phyloP scores from a whole-genome alignment of 208 protist genomes.

The Leishmania guyanensis region DNA sequence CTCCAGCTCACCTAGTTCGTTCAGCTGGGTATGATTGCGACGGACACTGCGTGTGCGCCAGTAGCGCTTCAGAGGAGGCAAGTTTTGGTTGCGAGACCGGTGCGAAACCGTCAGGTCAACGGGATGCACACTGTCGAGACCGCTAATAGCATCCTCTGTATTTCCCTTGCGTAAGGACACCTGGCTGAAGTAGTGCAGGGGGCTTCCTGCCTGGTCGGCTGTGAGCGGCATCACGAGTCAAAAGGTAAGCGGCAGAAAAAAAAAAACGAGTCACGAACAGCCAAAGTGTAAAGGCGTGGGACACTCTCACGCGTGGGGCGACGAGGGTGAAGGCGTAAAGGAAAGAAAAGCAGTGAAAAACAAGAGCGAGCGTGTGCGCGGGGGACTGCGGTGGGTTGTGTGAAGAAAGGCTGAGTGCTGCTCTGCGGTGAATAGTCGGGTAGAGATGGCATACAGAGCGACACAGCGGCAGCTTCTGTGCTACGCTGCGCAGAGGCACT shows the following conservation, averaged over 20 bases:
- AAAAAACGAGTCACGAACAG: not conserved
- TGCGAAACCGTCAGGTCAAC: slow-evolving; percentile 60
- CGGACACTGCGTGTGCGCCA: slow-evolving; percentile 54
- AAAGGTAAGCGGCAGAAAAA: not conserved
- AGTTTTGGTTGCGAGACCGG: slow-evolving; percentile 34
- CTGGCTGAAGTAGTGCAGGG: slow-evolving; percentile 12
- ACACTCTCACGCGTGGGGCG: not conserved
- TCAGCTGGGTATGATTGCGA: slow-evolving; percentile 27
- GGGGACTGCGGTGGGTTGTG: not conserved
- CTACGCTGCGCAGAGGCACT: not conserved
- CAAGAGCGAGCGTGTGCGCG: not conserved
- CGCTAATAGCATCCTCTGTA: slow-evolving; percentile 4
- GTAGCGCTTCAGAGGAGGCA: slow-evolving; percentile 48
- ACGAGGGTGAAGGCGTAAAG: not conserved
- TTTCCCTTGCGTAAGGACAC: not conserved
- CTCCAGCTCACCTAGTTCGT: slow-evolving; percentile 39
- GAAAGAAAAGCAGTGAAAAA: not conserved
- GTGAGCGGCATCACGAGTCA: slow-evolving; percentile 8
- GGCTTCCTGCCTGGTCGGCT: not conserved
- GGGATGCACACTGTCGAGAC: slow-evolving; percentile 22
- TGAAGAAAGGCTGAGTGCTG: not conserved
- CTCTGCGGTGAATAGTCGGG: not conserved
- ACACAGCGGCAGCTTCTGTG: not conserved
- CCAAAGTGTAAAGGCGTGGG: not conserved
- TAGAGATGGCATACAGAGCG: not conserved